These are phyloP conservation scores for Smittium mucronatum DNA, from an alignment of 371 early-diverging fungal genomes.

Conservation along the genomic window DNA sequence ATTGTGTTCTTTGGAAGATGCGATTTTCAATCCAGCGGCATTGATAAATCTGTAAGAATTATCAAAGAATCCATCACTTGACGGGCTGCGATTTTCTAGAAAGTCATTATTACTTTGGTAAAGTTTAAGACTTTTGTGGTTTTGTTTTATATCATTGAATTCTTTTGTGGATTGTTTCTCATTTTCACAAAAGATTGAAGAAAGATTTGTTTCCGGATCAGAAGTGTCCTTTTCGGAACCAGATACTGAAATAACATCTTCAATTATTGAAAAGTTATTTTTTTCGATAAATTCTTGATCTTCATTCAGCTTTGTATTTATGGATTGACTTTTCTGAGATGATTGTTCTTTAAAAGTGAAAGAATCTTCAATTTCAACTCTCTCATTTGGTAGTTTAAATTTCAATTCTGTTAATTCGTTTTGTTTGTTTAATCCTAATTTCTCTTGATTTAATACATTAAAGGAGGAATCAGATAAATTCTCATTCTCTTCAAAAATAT, in stretches of 20 bases:
- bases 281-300: neutral
- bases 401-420: too few species aligned
- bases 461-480: neutral
- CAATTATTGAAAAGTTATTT: neutral
- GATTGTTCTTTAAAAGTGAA: neutral
- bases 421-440: too few species aligned
- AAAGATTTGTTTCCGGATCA: neutral
- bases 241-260: too few species aligned
- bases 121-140: neutral
- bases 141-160: neutral
- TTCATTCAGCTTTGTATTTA: neutral
- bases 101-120: too few species aligned
- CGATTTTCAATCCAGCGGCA: neutral
- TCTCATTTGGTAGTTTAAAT: neutral
- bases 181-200: neutral
- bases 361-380: neutral
- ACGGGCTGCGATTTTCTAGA: neutral
- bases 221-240: neutral
- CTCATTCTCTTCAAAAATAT: neutral
- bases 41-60: neutral
- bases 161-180: neutral
- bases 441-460: too few species aligned
- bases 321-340: neutral
- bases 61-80: neutral
- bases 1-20: neutral